Evolutionary conservation across 202 grass and related monocot genomes (phyloP), one percentile per base, ranked within the genome.

Genomic region (Zizania palustris): DNA sequence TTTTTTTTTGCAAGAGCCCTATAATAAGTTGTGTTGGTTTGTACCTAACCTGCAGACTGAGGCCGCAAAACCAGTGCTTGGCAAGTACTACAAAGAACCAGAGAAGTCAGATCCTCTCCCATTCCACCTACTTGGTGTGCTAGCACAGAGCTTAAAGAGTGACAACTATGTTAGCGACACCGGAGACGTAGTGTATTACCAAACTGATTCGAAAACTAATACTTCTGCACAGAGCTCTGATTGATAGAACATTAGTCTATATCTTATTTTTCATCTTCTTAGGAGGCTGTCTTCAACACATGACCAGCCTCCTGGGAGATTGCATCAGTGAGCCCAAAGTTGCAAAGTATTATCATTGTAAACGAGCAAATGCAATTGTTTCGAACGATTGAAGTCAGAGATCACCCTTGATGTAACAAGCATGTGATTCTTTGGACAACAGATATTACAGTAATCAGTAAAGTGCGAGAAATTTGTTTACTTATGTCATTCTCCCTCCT

Each of bases 1-100:
- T 49, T 55, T 3, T 65, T 33, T n/a, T 28, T 28, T 28, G 34
- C 59, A 57, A 53, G 53, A 84, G 10, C 55, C 10, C 45, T 60
- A 50, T 78, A 33, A 22, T 88, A 82, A 88, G 41, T 68, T 46
- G 45, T 80, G 12, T 45, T 81, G 33, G 51, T 72, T 76, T 77
- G 59, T 22, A 73, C 63, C 3, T 56, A 60, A 80, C 74, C 84
- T 80, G 71, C 96, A 99, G 96, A 99, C 96, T 0, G 71, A 96
- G 71, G 96, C 92, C 37, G 96, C 96, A 70, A 99, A 96, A 74
- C 89, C 96, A 1, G 96, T 96, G 73, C 75, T 99, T 45, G 96
- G 96, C 84, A 99, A 99, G 79, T 96, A 99, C 76, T 99, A 99
- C 72, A 93, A 85, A 67, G 90, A 99, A 62, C 96, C 96, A 20